A percentile compares a stretch with the other conserved stretches of the same genome.
These are phyloP conservation scores for Neoscytalidium dimidiatum DNA, from an alignment of 2,329 filamentous ascomycete genomes.

Conservation along the genomic window DNA sequence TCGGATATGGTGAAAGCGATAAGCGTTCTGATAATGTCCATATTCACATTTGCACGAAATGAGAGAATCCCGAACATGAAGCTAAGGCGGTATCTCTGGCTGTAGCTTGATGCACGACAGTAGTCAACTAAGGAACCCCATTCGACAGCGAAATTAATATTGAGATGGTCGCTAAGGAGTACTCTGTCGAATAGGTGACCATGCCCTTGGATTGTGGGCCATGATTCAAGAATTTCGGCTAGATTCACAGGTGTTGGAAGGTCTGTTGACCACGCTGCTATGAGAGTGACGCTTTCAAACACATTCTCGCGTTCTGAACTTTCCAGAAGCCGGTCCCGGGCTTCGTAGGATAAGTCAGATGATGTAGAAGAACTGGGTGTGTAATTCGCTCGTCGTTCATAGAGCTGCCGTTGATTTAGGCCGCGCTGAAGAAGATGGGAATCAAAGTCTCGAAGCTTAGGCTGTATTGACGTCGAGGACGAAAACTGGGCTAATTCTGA, in stretches of 20 bases:
- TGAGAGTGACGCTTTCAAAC: not conserved
- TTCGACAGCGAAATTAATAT: slow-evolving; percentile 37
- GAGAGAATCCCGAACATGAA: slow-evolving; percentile 51
- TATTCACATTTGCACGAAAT: slow-evolving; percentile 42
- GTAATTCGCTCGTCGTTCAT: not conserved
- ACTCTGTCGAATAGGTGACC: slow-evolving; percentile 29
- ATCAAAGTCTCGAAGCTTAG: not conserved
- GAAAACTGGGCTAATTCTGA: slow-evolving; percentile 21
- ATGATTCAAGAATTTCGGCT: not conserved
- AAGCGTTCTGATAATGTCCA: slow-evolving; percentile 46
- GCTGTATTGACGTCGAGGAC: not conserved
- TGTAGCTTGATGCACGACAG: slow-evolving; percentile 29
- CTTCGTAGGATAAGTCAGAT: not conserved
- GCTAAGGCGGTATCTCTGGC: slow-evolving; percentile 43
- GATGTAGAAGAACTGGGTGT: not conserved
- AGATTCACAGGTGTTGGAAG: not conserved
- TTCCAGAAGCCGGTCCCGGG: not conserved
- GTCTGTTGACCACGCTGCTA: not conserved
- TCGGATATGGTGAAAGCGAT: slow-evolving; percentile 47
- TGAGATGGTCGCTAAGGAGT: slow-evolving; percentile 44
- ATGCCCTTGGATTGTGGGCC: not conserved
- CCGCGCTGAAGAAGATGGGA: not conserved
- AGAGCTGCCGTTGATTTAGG: not conserved
- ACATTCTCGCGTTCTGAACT: not conserved
- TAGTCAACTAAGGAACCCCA: slow-evolving; percentile 49